Conservation (phyloP, 768 basidiomycete genomes). For the Crucibulum laeve region DNA sequence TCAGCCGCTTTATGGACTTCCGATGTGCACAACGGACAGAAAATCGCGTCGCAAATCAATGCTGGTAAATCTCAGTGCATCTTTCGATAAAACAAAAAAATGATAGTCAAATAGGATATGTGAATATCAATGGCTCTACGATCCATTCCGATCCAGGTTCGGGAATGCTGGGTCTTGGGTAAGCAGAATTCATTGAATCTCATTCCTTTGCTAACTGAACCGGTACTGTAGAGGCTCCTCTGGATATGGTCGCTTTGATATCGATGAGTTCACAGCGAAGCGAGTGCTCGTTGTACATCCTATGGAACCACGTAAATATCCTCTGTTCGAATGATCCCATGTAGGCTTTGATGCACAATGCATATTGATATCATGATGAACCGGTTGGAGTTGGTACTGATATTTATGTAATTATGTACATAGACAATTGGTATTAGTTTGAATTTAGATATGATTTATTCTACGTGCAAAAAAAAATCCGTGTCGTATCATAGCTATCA, state of each 20-base stretch:
- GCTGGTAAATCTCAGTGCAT: conserved; percentile 30
- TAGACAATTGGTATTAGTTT: too few species aligned
- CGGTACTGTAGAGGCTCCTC: conserved; percentile 28
- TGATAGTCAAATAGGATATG: conserved; percentile 30
- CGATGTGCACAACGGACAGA: conserved; percentile 37
- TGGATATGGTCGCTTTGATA: conserved; percentile 49
- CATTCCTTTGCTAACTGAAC: background rate
- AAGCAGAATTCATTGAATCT: conserved; percentile 11
- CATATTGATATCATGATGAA: too few species aligned
- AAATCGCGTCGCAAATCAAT: conserved; percentile 42
- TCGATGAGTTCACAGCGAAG: conserved; percentile 45
- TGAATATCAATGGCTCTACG: conserved; percentile 52
- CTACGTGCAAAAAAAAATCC: too few species aligned
- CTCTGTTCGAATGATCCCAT: too few species aligned
- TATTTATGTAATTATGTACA: too few species aligned
- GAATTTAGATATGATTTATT: too few species aligned
- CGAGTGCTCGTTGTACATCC: conserved; percentile 40
- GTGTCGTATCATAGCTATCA: too few species aligned
- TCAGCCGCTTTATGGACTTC: conserved; percentile 48
- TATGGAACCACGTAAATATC: too few species aligned
- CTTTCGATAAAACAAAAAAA: background rate
- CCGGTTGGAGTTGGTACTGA: too few species aligned
- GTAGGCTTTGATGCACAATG: too few species aligned
- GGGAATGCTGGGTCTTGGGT: conserved; percentile 43
- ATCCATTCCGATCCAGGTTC: conserved; percentile 36